Base-by-base conservation (phyloP, 805 yeast species). In the Yarrowia sp. region DNA sequence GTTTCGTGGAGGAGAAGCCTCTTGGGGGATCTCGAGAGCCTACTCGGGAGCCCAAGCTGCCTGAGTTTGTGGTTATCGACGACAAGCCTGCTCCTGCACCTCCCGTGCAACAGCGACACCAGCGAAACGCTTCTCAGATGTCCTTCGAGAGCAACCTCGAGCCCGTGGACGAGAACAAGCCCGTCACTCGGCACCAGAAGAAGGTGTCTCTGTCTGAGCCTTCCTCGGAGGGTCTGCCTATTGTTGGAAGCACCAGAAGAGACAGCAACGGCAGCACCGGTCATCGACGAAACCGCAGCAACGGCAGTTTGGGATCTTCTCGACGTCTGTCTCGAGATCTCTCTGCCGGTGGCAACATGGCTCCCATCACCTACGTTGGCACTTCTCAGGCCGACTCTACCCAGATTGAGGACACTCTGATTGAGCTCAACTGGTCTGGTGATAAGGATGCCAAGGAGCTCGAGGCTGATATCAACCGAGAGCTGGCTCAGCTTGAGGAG, bases 351-450 rank as follows among this genome's bases (percentile, higher is more conserved):
- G 38, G 39, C 13, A 51, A 51, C 25, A 51, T 29, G 42, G 32
- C 58, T 3, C 58, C 58, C 13, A 33, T 51, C 4, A 51, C 58
- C 33, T 51, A 51, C 19, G 58, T 51, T 10, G 58, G 58, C 22
- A 51, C 46, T 19, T 55, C 61, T 31, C 47, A 55, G 21, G 61
- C 66, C 2, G 64, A 66, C 39, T 68, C 68, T 2, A 68, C 70
- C 19, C 72, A 74, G 1, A 76, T 79, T 29, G 86, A 84, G 53
- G 96, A 89, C 64, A 72, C 90, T 13, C 80, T 92, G 63, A 89
- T 87, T 27, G 93, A 88, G 64, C 79, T 91, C 21, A 83, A 85
- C 31, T 93, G 97, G 94, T 81, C 81, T 27, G 80, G 85, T 1
- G 74, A 78, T 5, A 96, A 88, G 68, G 86, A 84, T 65, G 80